These are phyloP conservation scores for Prunus persica DNA, from an alignment of 306 rosid species.

Conservation along the genomic window DNA sequence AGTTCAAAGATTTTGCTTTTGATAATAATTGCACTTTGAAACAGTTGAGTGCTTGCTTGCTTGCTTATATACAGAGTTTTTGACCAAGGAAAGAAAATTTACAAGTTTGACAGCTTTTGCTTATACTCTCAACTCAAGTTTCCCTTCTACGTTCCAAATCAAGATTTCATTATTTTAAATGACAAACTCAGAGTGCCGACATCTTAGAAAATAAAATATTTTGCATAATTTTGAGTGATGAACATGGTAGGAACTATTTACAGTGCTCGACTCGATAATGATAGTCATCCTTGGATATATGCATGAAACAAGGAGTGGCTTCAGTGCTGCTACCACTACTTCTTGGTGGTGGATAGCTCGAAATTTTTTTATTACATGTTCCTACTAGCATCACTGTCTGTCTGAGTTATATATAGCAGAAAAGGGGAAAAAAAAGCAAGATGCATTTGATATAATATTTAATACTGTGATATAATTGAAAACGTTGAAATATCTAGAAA, in stretches of 20 bases:
- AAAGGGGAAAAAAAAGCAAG: background rate
- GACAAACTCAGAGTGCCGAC: slow-evolving; percentile 9
- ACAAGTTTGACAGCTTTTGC: background rate
- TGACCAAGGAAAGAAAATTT: background rate
- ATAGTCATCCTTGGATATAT: background rate
- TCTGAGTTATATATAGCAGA: no score
- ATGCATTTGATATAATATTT: background rate
- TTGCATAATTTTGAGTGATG: background rate
- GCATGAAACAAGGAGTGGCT: slow-evolving; percentile 11
- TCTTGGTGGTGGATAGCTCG: slow-evolving; percentile 18
- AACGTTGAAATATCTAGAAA: background rate
- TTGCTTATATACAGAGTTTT: background rate
- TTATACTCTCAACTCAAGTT: background rate
- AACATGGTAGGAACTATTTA: slow-evolving; percentile 16
- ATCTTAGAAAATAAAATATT: slow-evolving; percentile 2
- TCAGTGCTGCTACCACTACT: slow-evolving; percentile 18
- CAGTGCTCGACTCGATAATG: slow-evolving; percentile 16
- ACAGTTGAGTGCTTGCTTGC: background rate
- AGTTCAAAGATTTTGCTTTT: slow-evolving; percentile 15
- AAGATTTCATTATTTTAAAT: no score
- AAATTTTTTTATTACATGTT: background rate
- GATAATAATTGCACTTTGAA: slow-evolving; percentile 7
- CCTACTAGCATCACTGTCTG: background rate
- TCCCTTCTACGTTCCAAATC: no score
- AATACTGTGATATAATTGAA: background rate